Conservation (phyloP, 768 basidiomycete genomes). For the Amanita fuliginea region DNA sequence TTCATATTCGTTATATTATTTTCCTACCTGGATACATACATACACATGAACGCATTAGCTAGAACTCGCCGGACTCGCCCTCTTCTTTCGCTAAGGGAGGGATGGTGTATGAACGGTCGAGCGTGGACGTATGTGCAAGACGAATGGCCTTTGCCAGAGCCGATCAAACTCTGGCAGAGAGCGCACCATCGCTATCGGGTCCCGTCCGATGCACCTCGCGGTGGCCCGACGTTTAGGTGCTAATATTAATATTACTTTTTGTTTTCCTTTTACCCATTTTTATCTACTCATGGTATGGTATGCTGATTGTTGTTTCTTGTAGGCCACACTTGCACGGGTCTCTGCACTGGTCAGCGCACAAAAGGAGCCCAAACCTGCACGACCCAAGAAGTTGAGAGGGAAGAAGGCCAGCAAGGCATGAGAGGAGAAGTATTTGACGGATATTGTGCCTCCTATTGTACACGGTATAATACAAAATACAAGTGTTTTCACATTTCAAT, state of each 20-base stretch:
- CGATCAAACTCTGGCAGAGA: constrained; percentile 52
- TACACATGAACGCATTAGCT: constrained; percentile 53
- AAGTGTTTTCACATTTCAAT: too few relatives aligned
- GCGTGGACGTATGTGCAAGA: constrained; percentile 95
- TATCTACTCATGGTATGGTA: constrained; percentile 9
- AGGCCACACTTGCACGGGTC: constrained; percentile 71
- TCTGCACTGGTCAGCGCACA: constrained; percentile 63
- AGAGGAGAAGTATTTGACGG: constrained; percentile 12
- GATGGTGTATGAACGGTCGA: constrained; percentile 62
- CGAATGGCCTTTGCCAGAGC: constrained; percentile 32
- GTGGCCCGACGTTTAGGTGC: constrained; percentile 64
- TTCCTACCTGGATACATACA: constrained; percentile 7
- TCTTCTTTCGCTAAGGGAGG: not conserved
- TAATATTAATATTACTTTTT: constrained; percentile 29
- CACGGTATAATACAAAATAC: constrained; percentile 3
- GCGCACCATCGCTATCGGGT: constrained; percentile 74
- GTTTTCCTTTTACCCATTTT: constrained; percentile 4
- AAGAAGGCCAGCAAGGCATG: constrained; percentile 39
- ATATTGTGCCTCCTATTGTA: constrained; percentile 6
- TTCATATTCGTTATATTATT: constrained; percentile 5
- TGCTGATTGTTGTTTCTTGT: constrained; percentile 8
- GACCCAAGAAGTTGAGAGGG: constrained; percentile 62
- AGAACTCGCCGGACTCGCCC: constrained; percentile 72
- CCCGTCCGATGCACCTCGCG: constrained; percentile 49
- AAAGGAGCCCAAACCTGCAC: constrained; percentile 57